phyloP scores from a whole-genome alignment of 2,329 filamentous ascomycete genomes.

The Talaromyces sp. region DNA sequence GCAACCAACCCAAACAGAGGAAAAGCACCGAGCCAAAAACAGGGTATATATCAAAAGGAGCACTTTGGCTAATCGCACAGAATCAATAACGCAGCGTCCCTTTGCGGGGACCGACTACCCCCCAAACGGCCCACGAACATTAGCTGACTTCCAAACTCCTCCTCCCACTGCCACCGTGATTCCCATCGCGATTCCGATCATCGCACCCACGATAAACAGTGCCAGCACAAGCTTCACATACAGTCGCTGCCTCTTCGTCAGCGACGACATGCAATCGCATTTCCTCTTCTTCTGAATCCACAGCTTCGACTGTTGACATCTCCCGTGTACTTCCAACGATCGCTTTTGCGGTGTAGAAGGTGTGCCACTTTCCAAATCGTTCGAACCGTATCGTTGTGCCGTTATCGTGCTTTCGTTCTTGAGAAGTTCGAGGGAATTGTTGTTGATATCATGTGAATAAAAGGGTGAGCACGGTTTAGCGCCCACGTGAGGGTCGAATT shows the following conservation, averaged over 20 bases:
- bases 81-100: neutral
- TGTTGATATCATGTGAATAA: conserved; percentile 20
- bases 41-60: neutral
- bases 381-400: conserved; percentile 19
- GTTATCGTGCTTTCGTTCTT: conserved; percentile 22
- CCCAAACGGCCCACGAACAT: conserved; percentile 29
- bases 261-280: conserved; percentile 32
- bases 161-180: conserved; percentile 44
- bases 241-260: conserved; percentile 38
- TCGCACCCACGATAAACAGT: conserved; percentile 40
- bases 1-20: neutral
- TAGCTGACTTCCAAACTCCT: conserved; percentile 41
- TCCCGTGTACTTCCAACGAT: conserved; percentile 19
- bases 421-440: conserved; percentile 27
- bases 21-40: neutral
- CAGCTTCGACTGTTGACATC: conserved; percentile 29
- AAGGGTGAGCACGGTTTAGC: conserved; percentile 18
- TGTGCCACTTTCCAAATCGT: conserved; percentile 34
- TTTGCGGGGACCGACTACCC: neutral
- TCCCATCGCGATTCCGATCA: conserved; percentile 45
- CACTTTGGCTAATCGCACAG: neutral
- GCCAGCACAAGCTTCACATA: conserved; percentile 40
- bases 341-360: conserved; percentile 20
- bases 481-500: conserved; percentile 18
- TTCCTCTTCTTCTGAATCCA: conserved; percentile 34